phyloP scores from a whole-genome alignment of 805 yeast genomes.

The Wickerhamomyces hampshirensis region DNA sequence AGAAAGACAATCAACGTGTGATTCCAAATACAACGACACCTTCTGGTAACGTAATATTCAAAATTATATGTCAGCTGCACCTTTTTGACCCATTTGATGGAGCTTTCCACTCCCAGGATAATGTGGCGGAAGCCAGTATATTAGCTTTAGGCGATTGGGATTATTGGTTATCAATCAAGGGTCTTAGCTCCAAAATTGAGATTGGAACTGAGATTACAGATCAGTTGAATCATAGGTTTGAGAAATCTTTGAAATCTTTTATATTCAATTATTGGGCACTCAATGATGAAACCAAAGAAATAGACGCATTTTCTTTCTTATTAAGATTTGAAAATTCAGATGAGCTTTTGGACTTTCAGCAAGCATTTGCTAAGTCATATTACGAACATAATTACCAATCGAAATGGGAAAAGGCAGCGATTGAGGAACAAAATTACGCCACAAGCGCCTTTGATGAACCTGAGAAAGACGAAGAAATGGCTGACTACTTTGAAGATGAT shows the following conservation, averaged over 20 bases:
- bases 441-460: slow-evolving; percentile 45
- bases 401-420: slow-evolving; percentile 41
- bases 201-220: slow-evolving; percentile 41
- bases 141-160: slow-evolving; percentile 44
- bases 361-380: slow-evolving; percentile 41
- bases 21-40: slow-evolving; percentile 12
- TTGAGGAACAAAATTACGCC: slow-evolving; percentile 51
- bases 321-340: slow-evolving; percentile 44
- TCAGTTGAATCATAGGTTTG: slow-evolving; percentile 62
- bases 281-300: slow-evolving; percentile 15
- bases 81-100: slow-evolving; percentile 51
- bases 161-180: slow-evolving; percentile 46
- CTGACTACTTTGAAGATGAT: slow-evolving; percentile 21
- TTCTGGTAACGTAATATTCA: slow-evolving; percentile 21
- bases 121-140: slow-evolving; percentile 32
- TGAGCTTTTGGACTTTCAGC: slow-evolving; percentile 48
- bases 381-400: slow-evolving; percentile 57
- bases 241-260: slow-evolving; percentile 50
- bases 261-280: slow-evolving; percentile 51
- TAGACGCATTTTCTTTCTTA: slow-evolving; percentile 51
- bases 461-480: slow-evolving; percentile 33
- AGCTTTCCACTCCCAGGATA: slow-evolving; percentile 40
- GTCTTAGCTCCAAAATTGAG: slow-evolving; percentile 20
- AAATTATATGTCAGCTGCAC: slow-evolving; percentile 33
- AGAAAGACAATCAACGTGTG: neutral